These are phyloP conservation scores for Arthrobotrys entomopaga DNA, from an alignment of 2,329 filamentous ascomycete species.

Conservation along the genomic window DNA sequence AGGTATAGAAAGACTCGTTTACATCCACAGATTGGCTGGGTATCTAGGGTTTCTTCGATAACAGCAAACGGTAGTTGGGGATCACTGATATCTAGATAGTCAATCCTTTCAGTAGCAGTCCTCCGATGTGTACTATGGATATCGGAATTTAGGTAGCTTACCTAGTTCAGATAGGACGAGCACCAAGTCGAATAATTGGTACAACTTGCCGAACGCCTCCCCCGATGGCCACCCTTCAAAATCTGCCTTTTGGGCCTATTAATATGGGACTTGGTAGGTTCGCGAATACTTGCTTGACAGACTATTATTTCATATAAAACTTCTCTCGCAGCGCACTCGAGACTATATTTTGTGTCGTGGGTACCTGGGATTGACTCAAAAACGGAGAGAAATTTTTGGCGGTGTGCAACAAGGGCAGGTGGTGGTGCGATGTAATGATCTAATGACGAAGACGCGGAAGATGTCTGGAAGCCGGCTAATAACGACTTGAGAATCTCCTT, in stretches of 20 bases:
- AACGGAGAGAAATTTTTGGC: constrained; percentile 6
- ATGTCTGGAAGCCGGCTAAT: not conserved
- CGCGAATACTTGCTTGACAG: not conserved
- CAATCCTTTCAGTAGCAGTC: not conserved
- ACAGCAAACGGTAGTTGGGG: constrained; percentile 86
- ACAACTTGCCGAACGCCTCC: constrained; percentile 32
- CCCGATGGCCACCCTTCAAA: constrained; percentile 11
- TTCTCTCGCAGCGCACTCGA: constrained; percentile 50
- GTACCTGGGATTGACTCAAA: constrained; percentile 12
- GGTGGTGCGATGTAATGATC: constrained; percentile 1
- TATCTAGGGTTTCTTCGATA: constrained; percentile 93
- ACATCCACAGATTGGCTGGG: constrained; percentile 92
- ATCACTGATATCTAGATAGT: constrained; percentile 69
- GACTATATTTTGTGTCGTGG: constrained; percentile 36
- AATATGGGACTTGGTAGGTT: not conserved
- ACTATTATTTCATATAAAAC: constrained; percentile 53
- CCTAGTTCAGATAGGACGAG: constrained; percentile 85
- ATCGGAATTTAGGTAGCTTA: constrained; percentile 56
- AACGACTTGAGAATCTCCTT: constrained; percentile 20
- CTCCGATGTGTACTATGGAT: not conserved
- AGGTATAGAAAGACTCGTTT: constrained; percentile 92
- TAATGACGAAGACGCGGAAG: not conserved
- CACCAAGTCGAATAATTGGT: constrained; percentile 81
- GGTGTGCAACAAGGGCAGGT: constrained; percentile 4
- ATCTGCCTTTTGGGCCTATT: constrained; percentile 17